A percentile compares a stretch with the other conserved stretches of the same genome.
Conservation (phyloP, 2,329 filamentous ascomycete genomes). For the Trichoderma aggressivum region DNA sequence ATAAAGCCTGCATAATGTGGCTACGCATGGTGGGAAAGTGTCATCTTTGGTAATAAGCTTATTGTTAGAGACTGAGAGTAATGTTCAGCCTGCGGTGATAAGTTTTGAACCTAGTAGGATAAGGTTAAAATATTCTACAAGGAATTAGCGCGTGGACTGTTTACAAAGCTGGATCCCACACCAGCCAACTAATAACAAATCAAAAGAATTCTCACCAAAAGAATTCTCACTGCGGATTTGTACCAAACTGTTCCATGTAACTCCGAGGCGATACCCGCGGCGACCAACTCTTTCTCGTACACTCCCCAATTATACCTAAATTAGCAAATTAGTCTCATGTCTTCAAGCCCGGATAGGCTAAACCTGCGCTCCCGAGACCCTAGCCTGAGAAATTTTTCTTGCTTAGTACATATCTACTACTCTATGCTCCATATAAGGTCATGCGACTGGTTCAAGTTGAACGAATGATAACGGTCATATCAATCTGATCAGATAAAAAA, state of each 20-base stretch:
- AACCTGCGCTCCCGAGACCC: background rate
- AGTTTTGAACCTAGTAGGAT: background rate
- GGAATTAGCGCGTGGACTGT: background rate
- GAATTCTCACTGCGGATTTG: background rate
- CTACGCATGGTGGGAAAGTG: too few relatives aligned
- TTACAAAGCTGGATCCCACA: background rate
- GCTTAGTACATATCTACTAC: background rate
- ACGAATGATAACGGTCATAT: background rate
- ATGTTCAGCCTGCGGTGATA: background rate
- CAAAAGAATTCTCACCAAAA: too few relatives aligned
- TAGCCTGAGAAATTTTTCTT: background rate
- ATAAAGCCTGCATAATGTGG: too few relatives aligned
- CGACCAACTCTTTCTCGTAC: background rate
- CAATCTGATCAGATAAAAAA: conserved; percentile 9
- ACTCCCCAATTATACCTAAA: background rate
- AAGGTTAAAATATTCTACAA: background rate
- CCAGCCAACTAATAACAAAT: background rate
- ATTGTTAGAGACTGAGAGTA: background rate
- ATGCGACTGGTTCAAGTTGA: background rate
- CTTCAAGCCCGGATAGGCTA: background rate
- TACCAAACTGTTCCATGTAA: background rate
- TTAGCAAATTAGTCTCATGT: background rate
- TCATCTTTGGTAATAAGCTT: background rate
- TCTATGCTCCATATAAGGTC: background rate
- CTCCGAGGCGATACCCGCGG: background rate